phyloP scores from a whole-genome alignment of 1,284 basidiomycete genomes.

The Vanrija pseudolonga region DNA sequence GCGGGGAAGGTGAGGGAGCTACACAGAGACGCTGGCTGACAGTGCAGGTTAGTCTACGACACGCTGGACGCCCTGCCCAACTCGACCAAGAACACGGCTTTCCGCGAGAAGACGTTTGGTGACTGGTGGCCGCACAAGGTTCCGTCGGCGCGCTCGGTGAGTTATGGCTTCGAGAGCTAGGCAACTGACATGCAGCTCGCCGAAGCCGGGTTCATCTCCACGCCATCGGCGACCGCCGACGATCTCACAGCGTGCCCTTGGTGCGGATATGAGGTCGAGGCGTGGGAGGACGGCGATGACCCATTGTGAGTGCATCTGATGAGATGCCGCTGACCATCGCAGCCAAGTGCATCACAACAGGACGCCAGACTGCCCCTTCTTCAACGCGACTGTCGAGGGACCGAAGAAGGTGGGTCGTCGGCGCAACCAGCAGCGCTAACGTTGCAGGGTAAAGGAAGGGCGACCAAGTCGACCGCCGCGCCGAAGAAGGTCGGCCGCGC shows the following conservation, averaged over 20 bases:
- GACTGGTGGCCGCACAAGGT: constrained; percentile 69
- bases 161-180: constrained; percentile 12
- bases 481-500: not conserved
- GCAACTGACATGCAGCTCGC: constrained; percentile 61
- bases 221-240: constrained; percentile 58
- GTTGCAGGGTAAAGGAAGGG: not conserved
- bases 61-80: constrained; percentile 61
- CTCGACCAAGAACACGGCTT: constrained; percentile 63
- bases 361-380: constrained; percentile 43
- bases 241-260: constrained; percentile 75
- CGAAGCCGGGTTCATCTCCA: constrained; percentile 73
- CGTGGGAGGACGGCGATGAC: constrained; percentile 76
- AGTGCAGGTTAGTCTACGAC: constrained; percentile 56
- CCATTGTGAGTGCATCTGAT: constrained; percentile 54
- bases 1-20: constrained; percentile 4
- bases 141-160: constrained; percentile 66
- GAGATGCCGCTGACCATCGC: constrained; percentile 13
- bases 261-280: constrained; percentile 66
- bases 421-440: too few species aligned
- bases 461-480: not conserved
- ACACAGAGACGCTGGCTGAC: not conserved
- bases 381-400: constrained; percentile 24
- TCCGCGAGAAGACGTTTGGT: constrained; percentile 65
- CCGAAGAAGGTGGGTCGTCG: constrained; percentile 2
- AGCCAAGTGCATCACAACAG: constrained; percentile 39